Evolutionary conservation across 2,329 filamentous ascomycete species (phyloP), one percentile per base, ranked within the genome.

Genomic region (Neurospora crassa): DNA sequence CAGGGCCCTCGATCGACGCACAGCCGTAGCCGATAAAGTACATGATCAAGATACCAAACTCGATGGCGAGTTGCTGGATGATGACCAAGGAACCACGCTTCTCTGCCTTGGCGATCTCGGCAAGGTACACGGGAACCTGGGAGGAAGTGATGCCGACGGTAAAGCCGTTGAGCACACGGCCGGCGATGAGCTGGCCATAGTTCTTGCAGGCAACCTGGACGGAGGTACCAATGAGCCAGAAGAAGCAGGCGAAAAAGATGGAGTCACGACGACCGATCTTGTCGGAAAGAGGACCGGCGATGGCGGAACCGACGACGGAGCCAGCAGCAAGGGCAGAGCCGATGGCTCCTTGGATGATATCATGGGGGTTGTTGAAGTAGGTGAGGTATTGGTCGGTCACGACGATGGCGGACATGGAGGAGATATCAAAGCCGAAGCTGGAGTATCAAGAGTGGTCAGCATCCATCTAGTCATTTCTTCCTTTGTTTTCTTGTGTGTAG

Each of bases 1-100:
- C 82, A 1, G 85, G 79, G 12, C 88, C 86, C 0, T 83, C 77
- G 73, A 92, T 87, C 77, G 85, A 89, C 70, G 86, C 88, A 79
- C 87, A 88, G 29, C 89, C 91, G 76, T 90, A 87, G 29, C 86
- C 86, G 79, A 91, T 87, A 78, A 89, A 90, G 82, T 90, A 91
- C 76, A 91, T 91, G 80, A 91, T 89, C 72, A 91, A 77, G 74
- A 91, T 91, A 74, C 88, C 89, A 85, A 85, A 91, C 74, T 91
- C 91, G 73, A 94, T 93, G 37, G 90, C 89, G 83, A 90, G 91
- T 79, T 93, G 91, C 78, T 93, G 91, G 63, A 88, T 86, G 69
- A 90, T 89, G 18, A 94, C 90, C 42, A 94, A 84, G 63, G 89
- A 85, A 18, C 90, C 90, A 73, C 90, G 86, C 73, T 80, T 84